Evolutionary conservation across 2,329 filamentous ascomycete species (phyloP).

Genomic region (Aspergillus spinulosporus): DNA sequence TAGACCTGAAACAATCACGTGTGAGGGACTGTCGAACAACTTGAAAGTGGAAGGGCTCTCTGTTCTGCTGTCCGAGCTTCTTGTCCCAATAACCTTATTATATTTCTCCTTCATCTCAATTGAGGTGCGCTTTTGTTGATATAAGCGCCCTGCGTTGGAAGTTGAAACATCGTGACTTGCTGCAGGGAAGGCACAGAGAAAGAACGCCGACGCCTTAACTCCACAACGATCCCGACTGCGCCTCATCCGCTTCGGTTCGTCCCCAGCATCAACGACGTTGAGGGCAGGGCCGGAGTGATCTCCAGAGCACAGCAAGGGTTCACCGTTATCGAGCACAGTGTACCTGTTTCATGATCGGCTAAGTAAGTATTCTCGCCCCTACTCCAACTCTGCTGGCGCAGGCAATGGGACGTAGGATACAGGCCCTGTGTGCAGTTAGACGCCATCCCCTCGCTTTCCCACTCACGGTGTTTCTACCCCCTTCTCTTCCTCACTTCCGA

Average conservation of each 20-base stretch:
- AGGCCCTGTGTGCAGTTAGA: slow-evolving; percentile 12
- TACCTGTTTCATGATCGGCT: neutral
- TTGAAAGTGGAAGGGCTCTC: neutral
- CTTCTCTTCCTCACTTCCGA: slow-evolving; percentile 4
- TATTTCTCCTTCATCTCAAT: neutral
- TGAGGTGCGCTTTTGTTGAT: neutral
- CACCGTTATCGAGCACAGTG: neutral
- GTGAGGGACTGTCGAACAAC: neutral
- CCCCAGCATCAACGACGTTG: slow-evolving; percentile 4
- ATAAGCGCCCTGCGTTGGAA: neutral
- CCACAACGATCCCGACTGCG: slow-evolving; percentile 23
- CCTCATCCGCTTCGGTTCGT: slow-evolving; percentile 24
- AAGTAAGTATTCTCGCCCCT: slow-evolving; percentile 10
- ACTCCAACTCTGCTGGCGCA: slow-evolving; percentile 12
- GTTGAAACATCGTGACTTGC: neutral
- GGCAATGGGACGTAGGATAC: slow-evolving; percentile 16
- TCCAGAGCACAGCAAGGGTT: neutral
- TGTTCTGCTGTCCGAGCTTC: neutral
- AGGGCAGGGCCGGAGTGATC: neutral
- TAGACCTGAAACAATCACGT: slow-evolving; percentile 5
- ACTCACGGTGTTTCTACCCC: slow-evolving; percentile 10
- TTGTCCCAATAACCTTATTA: slow-evolving; percentile 2
- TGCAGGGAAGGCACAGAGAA: slow-evolving; percentile 16
- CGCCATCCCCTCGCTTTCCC: slow-evolving; percentile 19
- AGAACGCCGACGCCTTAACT: slow-evolving; percentile 10